Percentiles rank a stretch among this genome's conserved stretches.
phyloP scores from a whole-genome alignment of 1,284 basidiomycete genomes.

The Mrakiaceae sp. region DNA sequence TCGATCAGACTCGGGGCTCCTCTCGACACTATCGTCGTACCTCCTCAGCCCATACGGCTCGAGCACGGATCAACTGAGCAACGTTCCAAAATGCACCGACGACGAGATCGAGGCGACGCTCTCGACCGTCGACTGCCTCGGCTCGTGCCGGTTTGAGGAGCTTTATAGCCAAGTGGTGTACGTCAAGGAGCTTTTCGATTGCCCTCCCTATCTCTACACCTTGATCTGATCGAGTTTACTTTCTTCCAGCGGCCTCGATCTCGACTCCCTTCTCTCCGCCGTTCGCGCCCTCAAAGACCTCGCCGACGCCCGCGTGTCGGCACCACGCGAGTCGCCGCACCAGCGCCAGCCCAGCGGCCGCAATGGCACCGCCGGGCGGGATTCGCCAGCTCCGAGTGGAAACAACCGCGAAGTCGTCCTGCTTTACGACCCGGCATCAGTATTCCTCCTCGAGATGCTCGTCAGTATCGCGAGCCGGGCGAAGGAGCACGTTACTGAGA shows the following conservation, averaged over 20 bases:
- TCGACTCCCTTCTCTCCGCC: conserved; percentile 67
- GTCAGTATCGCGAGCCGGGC: conserved; percentile 71
- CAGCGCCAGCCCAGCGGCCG: conserved; percentile 49
- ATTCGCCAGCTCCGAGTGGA: conserved; percentile 21
- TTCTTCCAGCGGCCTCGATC: conserved; percentile 51
- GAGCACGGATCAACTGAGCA: conserved; percentile 48
- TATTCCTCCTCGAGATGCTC: conserved; percentile 90
- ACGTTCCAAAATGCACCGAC: conserved; percentile 68
- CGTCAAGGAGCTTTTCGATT: conserved; percentile 25
- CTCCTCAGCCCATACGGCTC: conserved; percentile 84
- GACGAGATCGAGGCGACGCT: conserved; percentile 88
- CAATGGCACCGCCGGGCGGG: conserved; percentile 34
- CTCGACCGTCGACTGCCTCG: conserved; percentile 89
- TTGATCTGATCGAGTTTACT: neutral
- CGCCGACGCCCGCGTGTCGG: conserved; percentile 45
- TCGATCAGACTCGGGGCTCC: conserved; percentile 71
- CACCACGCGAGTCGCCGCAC: neutral
- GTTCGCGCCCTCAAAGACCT: conserved; percentile 77
- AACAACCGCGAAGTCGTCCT: conserved; percentile 34
- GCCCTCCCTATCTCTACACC: conserved; percentile 16
- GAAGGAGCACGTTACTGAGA: conserved; percentile 64
- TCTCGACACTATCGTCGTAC: conserved; percentile 92
- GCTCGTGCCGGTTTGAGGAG: conserved; percentile 85
- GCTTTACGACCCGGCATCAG: conserved; percentile 85
- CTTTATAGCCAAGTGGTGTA: conserved; percentile 85